Conservation (phyloP, 805 yeast species). For the Cyberlindnera nakhonratchasimensis region DNA sequence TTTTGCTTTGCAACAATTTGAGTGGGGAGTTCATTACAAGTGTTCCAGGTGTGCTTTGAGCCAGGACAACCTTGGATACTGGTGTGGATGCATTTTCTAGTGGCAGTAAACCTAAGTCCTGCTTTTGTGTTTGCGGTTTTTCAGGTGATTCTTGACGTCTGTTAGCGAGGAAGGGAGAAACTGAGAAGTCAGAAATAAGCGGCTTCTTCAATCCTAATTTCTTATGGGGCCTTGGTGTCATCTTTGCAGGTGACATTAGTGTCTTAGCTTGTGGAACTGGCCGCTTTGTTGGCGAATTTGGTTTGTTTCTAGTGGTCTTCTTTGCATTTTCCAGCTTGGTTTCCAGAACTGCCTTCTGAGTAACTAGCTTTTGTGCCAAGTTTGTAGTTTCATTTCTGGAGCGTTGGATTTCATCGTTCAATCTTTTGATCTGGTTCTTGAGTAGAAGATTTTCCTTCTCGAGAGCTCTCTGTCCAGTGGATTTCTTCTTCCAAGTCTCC, state of each 20-base stretch:
- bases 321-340: conserved; percentile 34
- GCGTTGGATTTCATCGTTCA: conserved; percentile 32
- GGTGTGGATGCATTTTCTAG: conserved; percentile 16
- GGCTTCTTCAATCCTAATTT: conserved; percentile 15
- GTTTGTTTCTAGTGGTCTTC: conserved; percentile 26
- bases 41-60: conserved; percentile 28
- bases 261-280: conserved; percentile 4
- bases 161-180: conserved; percentile 24
- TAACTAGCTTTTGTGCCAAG: conserved; percentile 30
- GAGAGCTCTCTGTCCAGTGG: conserved; percentile 11
- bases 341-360: conserved; percentile 34
- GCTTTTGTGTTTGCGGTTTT: background rate
- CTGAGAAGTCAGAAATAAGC: conserved; percentile 17
- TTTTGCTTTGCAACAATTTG: conserved; percentile 18
- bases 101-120: background rate
- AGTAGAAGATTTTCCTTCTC: conserved; percentile 32
- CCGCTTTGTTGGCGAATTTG: conserved; percentile 10
- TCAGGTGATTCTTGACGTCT: conserved; percentile 14
- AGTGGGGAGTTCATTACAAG: conserved; percentile 20
- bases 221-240: conserved; percentile 6
- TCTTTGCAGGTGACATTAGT: conserved; percentile 17
- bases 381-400: conserved; percentile 31
- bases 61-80: conserved; percentile 17
- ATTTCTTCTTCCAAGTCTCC: conserved; percentile 27
- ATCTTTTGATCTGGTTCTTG: conserved; percentile 33